A percentile compares a stretch with the other conserved stretches of the same genome.
Conservation (phyloP, 2,329 filamentous ascomycete genomes). For the Diaporthe vaccinii region DNA sequence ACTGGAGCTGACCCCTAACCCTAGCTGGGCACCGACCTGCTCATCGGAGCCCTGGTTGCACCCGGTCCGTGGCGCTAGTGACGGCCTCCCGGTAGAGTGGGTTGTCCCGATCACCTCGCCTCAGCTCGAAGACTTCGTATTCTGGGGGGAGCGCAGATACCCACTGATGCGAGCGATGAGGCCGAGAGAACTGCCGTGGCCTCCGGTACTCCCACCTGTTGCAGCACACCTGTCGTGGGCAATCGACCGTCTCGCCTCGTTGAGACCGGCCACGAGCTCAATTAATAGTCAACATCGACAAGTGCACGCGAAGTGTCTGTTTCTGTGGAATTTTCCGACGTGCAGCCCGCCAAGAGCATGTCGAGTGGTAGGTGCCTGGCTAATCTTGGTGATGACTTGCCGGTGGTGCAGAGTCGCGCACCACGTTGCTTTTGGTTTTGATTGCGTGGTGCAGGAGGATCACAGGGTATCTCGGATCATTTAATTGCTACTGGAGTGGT, state of each 20-base stretch:
- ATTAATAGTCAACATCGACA: background rate
- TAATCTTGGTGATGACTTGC: background rate
- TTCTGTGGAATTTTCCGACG: constrained; percentile 10
- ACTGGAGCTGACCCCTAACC: background rate
- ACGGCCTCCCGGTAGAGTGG: background rate
- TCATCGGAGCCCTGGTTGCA: background rate
- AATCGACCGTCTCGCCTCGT: background rate
- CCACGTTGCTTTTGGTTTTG: constrained; percentile 17
- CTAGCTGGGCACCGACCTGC: background rate
- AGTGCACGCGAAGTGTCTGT: background rate
- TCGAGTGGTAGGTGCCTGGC: background rate
- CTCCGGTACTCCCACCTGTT: background rate
- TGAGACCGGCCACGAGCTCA: background rate
- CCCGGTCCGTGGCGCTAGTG: background rate
- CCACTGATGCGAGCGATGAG: constrained; percentile 2
- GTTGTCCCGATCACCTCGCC: background rate
- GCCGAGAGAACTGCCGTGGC: constrained; percentile 26
- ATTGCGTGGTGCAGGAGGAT: constrained; percentile 30
- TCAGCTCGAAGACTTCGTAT: constrained; percentile 3
- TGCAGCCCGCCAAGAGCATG: background rate
- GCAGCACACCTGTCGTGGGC: background rate
- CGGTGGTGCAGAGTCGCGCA: background rate
- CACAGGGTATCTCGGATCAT: constrained; percentile 25
- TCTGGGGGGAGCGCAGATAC: background rate
- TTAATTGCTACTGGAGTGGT: constrained; percentile 10